Evolutionary conservation across 257 asterid genomes (phyloP).

Genomic region (Rauvolfia tetraphylla): DNA sequence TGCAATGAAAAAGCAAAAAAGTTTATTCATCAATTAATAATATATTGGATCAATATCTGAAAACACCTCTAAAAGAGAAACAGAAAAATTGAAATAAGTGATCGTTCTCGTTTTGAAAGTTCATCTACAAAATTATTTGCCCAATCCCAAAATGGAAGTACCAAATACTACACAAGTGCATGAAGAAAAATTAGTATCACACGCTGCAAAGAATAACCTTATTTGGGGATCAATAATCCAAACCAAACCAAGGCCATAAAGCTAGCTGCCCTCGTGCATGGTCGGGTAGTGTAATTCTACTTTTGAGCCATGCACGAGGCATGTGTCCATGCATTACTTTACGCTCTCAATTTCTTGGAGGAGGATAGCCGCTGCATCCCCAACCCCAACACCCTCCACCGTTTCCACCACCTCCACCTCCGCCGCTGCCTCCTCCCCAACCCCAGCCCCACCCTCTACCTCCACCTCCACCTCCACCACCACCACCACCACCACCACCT

Average conservation of each 20-base stretch:
- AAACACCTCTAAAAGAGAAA: too few species aligned
- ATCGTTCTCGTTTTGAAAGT: background rate
- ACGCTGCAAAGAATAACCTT: background rate
- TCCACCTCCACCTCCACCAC: background rate
- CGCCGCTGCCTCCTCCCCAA: background rate
- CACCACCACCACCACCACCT: background rate
- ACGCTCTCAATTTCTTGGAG: constrained; percentile 5
- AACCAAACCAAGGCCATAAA: background rate
- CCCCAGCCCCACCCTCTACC: background rate
- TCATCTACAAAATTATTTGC: background rate
- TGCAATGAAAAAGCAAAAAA: too few species aligned
- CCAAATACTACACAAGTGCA: background rate
- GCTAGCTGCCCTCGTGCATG: background rate
- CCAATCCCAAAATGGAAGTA: background rate
- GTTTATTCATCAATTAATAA: too few species aligned
- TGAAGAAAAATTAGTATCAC: background rate
- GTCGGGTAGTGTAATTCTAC: background rate
- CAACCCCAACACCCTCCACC: constrained; percentile 23
- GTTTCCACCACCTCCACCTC: background rate
- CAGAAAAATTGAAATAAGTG: too few species aligned
- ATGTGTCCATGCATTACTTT: background rate
- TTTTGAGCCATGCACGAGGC: background rate
- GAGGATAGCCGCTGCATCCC: constrained; percentile 33
- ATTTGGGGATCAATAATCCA: background rate
- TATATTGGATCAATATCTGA: too few species aligned